These are phyloP conservation scores for Naematelia aurantialba DNA, from an alignment of 768 basidiomycete species.

Conservation along the genomic window DNA sequence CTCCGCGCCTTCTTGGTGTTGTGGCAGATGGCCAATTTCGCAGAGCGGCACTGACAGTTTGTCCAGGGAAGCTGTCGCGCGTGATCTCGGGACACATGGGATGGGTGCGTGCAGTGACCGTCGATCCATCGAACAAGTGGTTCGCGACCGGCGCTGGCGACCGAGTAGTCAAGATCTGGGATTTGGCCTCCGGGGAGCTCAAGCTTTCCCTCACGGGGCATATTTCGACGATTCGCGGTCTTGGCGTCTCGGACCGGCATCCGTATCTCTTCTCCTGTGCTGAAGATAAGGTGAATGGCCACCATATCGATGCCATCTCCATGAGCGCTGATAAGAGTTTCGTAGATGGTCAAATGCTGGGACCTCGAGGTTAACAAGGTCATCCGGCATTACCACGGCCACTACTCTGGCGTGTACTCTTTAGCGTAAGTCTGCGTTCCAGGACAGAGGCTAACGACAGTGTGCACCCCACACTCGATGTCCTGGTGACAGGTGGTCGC, in stretches of 20 bases:
- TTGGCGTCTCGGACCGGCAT: constrained; percentile 87
- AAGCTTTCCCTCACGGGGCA: constrained; percentile 96
- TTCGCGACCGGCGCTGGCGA: constrained; percentile 98
- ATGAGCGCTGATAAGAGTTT: constrained; percentile 1
- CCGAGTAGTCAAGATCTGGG: constrained; percentile 98
- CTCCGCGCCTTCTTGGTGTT: neutral
- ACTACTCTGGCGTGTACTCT: constrained; percentile 94
- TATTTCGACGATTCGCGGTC: constrained; percentile 90
- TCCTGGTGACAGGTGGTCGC: constrained; percentile 90
- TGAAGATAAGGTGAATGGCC: constrained; percentile 87
- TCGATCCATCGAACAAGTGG: constrained; percentile 98
- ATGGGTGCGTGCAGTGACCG: constrained; percentile 93
- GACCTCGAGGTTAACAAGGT: constrained; percentile 98
- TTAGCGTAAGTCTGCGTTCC: constrained; percentile 67
- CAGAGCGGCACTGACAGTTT: neutral
- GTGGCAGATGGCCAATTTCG: too few relatives aligned
- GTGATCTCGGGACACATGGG: constrained; percentile 98
- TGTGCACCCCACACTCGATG: constrained; percentile 90
- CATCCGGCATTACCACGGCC: constrained; percentile 97
- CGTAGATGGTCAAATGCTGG: constrained; percentile 99
- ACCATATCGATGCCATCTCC: neutral
- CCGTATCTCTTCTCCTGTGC: constrained; percentile 97
- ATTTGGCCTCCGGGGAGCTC: constrained; percentile 92
- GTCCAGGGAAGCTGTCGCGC: constrained; percentile 80
- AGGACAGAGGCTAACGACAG: constrained; percentile 42